phyloP scores from a whole-genome alignment of 1,139 yeast species.

The Magnusiomyces paraingens region DNA sequence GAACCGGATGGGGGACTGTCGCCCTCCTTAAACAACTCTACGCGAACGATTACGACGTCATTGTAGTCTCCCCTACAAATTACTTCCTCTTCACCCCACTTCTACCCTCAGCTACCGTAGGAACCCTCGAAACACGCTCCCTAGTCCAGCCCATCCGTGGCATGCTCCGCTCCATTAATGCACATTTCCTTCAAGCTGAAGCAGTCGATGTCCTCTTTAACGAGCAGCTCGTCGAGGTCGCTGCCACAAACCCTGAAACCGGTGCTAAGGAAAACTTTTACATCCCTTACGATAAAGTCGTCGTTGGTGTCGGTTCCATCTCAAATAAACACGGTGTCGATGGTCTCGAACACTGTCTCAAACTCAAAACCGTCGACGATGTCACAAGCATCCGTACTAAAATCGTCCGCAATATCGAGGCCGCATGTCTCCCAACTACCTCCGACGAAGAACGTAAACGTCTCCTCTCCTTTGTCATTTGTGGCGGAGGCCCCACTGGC shows the following conservation, averaged over 20 bases:
- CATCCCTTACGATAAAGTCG: conserved; percentile 58
- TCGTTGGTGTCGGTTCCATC: conserved; percentile 58
- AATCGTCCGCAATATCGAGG: conserved; percentile 48
- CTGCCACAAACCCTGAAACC: conserved; percentile 36
- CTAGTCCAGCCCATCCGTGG: conserved; percentile 53
- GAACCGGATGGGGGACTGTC: conserved; percentile 54
- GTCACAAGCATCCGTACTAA: conserved; percentile 50
- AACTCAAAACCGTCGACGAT: conserved; percentile 59
- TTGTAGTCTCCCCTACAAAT: conserved; percentile 55
- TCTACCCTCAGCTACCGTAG: conserved; percentile 56
- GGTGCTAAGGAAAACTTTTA: conserved; percentile 41
- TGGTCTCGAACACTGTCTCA: conserved; percentile 52
- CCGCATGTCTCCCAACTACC: conserved; percentile 56
- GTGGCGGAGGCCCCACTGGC: conserved; percentile 72
- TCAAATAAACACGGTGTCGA: conserved; percentile 61
- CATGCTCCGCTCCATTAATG: conserved; percentile 42
- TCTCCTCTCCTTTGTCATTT: conserved; percentile 53
- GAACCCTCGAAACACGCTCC: conserved; percentile 47
- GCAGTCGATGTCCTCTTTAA: conserved; percentile 49
- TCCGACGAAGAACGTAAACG: conserved; percentile 52
- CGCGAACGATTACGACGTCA: conserved; percentile 48
- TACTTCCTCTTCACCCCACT: conserved; percentile 55
- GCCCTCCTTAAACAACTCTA: conserved; percentile 37
- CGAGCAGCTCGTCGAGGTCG: conserved; percentile 48
- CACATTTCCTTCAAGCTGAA: conserved; percentile 51